These are phyloP conservation scores for Chalciporus pseudorubinellus DNA, from an alignment of 768 basidiomycete genomes.

Conservation along the genomic window DNA sequence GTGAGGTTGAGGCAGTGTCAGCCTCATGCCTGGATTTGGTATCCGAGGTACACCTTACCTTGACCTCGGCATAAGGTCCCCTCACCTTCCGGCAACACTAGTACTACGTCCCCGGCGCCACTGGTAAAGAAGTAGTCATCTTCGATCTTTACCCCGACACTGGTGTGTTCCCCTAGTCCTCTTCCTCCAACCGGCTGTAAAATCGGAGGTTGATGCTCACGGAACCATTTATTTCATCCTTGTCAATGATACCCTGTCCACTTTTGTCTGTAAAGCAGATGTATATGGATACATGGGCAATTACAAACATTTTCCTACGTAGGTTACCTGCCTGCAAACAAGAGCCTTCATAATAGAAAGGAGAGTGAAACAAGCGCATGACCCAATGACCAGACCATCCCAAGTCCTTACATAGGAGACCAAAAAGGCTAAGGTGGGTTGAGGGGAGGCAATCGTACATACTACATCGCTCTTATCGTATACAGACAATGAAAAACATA, in stretches of 20 bases:
- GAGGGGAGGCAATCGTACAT: conserved; percentile 24
- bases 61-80: too few species aligned
- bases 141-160: conserved; percentile 59
- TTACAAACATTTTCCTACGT: conserved; percentile 31
- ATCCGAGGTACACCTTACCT: too few species aligned
- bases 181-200: too few species aligned
- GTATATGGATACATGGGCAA: conserved; percentile 22
- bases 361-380: conserved; percentile 3
- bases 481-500: conserved; percentile 16
- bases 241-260: too few species aligned
- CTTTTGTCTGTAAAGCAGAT: conserved; percentile 21
- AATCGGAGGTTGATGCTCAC: too few species aligned
- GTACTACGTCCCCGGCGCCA: conserved; percentile 53
- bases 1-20: too few species aligned
- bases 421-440: conserved; percentile 3
- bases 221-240: too few species aligned
- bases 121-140: conserved; percentile 57
- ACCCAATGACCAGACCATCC: neutral
- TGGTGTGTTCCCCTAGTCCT: conserved; percentile 26
- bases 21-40: too few species aligned
- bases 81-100: too few species aligned
- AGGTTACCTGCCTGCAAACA: conserved; percentile 10
- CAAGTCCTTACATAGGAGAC: conserved; percentile 7
- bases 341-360: neutral
- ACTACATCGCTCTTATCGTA: conserved; percentile 32